Evolutionary conservation across 371 early-diverging fungal species (phyloP), one percentile per base, ranked within the genome.

Genomic region (Quaeritorhiza haematococci): DNA sequence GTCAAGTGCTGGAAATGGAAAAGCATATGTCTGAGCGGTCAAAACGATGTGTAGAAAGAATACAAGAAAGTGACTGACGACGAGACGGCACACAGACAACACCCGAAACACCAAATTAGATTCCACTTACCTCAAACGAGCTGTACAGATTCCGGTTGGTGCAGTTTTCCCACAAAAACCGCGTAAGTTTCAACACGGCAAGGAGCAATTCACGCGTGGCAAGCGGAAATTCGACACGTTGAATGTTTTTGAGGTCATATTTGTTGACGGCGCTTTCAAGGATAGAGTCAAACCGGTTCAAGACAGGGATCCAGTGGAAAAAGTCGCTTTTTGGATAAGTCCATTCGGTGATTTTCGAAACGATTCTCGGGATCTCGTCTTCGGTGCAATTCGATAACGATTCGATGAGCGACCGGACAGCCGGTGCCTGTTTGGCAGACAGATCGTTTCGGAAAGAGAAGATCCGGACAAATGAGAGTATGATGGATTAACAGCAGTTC

Each of bases 141-240:
- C 84, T 87, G 66, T 94, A 98, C 27, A 96, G 77, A 59, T 88
- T 91, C 55, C 97, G 79, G 66, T 94, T 97, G 32, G 95, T 91
- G 66, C 94, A 93, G 63, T 89, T 91, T 64, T 98, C 97, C 73
- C 93, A 87, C 47, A 98, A 69, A 10, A 82, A 70, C 28, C 84
- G 75, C 21, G 93, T 86, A 42, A 96, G 83, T 29, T 76, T 64
- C 55, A 94, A 67, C 28, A 95, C 82, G 8, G 86, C 79, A 13
- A 91, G 58, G 32, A 94, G 56, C 27, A 87, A 58, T n/a, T 58
- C 44, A 55, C 83, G 82, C 26, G 79, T 82, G 21, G 59, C 60
- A 13, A 59, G 30, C 15, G 80, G 67, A 59, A 92, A 86, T 8
- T 71, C 74, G 27, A 77, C 74, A 34, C 73, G 69, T 49, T 68